Base-by-base conservation (phyloP, 441 rosid genomes). In the Populus hybrid region DNA sequence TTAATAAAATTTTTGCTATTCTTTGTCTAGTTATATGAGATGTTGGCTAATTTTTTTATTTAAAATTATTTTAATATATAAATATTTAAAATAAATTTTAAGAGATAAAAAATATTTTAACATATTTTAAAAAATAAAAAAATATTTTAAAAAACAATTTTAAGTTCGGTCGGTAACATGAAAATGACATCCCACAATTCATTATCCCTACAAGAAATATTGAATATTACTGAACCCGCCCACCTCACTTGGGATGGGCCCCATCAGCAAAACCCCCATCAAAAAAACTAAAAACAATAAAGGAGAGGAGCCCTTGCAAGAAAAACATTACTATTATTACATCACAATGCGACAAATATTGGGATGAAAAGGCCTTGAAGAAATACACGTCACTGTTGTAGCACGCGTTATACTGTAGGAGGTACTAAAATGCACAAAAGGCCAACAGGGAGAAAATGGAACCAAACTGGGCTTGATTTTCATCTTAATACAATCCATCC, bases 121-220 rank as follows among this genome's bases (percentile, higher is more conserved):
- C 2, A 2, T 28, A 24, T 24, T 24, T 24, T 24, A n/a, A n/a
- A 0, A 24, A 24, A 24, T 24, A 24, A 24, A 24, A 24, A 24
- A 1, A 24, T 1, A 24, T 24, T 24, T 24, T 0, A 24, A 24
- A 24, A 24, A 24, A 24, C 24, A 19, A 38, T 61, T 71, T 0
- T 24, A 24, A 1, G 24, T 53, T 19, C 34, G 72, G 81, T 74
- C 69, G 79, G 67, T 66, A 11, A 46, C 78, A 69, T 35, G 79
- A 79, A 75, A 77, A 78, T 38, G 83, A 81, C 83, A 78, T 72
- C 72, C 7, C 72, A 73, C 81, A 63, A 67, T 72, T 81, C 73
- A 74, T 16, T 32, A 70, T 82, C 76, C 71, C 64, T 1, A 24
- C 0, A 0, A 24, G 79, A 75, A 23, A 69, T 74, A 28, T 71